Base-by-base conservation (phyloP, 208 protist genomes). In the Wallacemonas collosoma region DNA sequence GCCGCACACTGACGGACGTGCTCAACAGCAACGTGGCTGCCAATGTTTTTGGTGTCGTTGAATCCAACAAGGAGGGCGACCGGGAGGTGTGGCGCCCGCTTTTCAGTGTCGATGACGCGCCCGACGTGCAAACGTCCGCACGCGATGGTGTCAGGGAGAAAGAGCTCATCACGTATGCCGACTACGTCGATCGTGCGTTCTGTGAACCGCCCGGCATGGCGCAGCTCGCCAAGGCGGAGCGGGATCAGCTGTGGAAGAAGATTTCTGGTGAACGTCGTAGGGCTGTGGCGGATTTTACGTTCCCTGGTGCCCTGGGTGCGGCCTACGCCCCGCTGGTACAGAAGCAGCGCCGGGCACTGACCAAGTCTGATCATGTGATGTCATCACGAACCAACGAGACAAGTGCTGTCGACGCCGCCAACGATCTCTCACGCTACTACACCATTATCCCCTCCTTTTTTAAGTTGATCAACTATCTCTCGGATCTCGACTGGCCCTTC, bases 401-500 rank as follows among this genome's bases (percentile, higher is more conserved):
- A 66, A 38, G 41, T n/a, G 65, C 15, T 39, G 17, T 40, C 43
- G 47, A 50, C n/a, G 5, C 12, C n/a, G 14, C 51, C 14, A 56
- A 12, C 51, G 51, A 56, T 5, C 7, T 56, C 15, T 8, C 56
- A 11, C 38, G 45, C 6, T 80, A 86, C 69, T 72, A 85, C 65
- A 68, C 67, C 55, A 94, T 97, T 45, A 81, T 97, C 62, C 89
- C 90, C 1, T 89, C 90, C 26, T 97, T 97, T 79, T 97, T 97
- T 82, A 61, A 77, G 15, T 63, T 95, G 48, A 53, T 97, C 2
- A 97, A 97, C 68, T 84, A 70, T 1, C 76, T 97, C 2, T 97
- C 90, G 1, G 85, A 93, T 56, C 71, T 91, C 2, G 51, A 89
- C 35, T 91, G 91, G 84, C 77, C 76, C 4, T 97, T 97, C 76